Evolutionary conservation across 2,329 filamentous ascomycete species (phyloP), one percentile per base, ranked within the genome.

Genomic region (Ceratocystis papillata): DNA sequence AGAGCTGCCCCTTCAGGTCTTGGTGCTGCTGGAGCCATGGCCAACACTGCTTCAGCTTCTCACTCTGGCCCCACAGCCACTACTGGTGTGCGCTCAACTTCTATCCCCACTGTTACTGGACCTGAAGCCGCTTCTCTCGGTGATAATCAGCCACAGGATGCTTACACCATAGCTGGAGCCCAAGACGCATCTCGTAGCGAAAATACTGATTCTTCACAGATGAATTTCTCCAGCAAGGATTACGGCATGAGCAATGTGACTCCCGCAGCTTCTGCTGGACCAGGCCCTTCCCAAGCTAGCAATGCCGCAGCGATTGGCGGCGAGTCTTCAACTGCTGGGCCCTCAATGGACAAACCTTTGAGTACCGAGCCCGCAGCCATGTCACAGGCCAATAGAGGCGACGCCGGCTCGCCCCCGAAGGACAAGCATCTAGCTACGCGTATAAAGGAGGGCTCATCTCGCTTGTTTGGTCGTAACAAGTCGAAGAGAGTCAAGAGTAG

Each of bases 391-490:
- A 59, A 59, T 17, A 60, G 63, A 60, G 20, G 53, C 4, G 28
- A 37, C 5, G 30, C 62, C 8, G 33, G 33, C 33, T 60, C 63
- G 17, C 37, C 41, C 4, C 20, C 53, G 3, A 59, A 45, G 53
- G 53, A 59, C 17, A 65, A 60, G 10, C 20, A 65, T 30, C 41
- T 65, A n/a, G 50, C 63, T 17, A 48, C 63, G 20, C 63, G 63
- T 37, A 65, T 65, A 41, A 65, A 65, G 25, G 63, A 65, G 30
- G 63, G 63, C 1, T 65, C 63, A 15, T 65, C 63, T 6, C 53
- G 63, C n/a, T 44, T 65, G 4, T 65, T 65, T 46, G 53, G 63
- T 4, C 63, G 53, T 5, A 60, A 22, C 53, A 65, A 65, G 53
- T 65, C 63, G 53, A 65, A 59, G 53, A 65, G 60, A 44, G 20